Conservation (phyloP, 2,329 filamentous ascomycete genomes). For the Ascochyta koolunga region DNA sequence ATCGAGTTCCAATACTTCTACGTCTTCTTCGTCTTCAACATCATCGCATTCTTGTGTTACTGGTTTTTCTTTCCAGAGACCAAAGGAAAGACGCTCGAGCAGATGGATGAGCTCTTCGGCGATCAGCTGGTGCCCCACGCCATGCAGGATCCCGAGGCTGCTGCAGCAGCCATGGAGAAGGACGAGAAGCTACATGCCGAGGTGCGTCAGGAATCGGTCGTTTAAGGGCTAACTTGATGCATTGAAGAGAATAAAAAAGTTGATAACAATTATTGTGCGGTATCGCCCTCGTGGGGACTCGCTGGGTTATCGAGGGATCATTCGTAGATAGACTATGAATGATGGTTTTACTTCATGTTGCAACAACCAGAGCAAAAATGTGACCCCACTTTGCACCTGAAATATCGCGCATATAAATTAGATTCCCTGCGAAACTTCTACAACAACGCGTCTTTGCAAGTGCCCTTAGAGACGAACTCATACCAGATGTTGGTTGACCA, state of each 20-base stretch:
- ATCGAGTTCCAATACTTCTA: constrained; percentile 57
- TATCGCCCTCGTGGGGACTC: no score
- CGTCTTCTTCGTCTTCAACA: constrained; percentile 52
- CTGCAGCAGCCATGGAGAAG: constrained; percentile 35
- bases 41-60: constrained; percentile 41
- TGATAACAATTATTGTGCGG: no score
- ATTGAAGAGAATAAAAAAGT: neutral
- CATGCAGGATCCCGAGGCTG: constrained; percentile 40
- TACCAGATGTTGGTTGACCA: neutral
- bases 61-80: constrained; percentile 42
- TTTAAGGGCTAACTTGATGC: neutral
- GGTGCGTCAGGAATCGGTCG: constrained; percentile 2
- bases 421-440: no score
- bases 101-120: constrained; percentile 42
- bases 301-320: no score
- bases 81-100: constrained; percentile 35
- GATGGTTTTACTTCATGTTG: neutral
- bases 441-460: neutral
- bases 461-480: neutral
- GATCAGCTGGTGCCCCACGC: constrained; percentile 47
- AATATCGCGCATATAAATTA: no score
- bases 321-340: neutral
- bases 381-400: no score
- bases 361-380: no score
- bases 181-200: constrained; percentile 22